A percentile compares a stretch with the other conserved stretches of the same genome.
phyloP scores from a whole-genome alignment of 345 rosid genomes.

The Noccaea bulbosa region DNA sequence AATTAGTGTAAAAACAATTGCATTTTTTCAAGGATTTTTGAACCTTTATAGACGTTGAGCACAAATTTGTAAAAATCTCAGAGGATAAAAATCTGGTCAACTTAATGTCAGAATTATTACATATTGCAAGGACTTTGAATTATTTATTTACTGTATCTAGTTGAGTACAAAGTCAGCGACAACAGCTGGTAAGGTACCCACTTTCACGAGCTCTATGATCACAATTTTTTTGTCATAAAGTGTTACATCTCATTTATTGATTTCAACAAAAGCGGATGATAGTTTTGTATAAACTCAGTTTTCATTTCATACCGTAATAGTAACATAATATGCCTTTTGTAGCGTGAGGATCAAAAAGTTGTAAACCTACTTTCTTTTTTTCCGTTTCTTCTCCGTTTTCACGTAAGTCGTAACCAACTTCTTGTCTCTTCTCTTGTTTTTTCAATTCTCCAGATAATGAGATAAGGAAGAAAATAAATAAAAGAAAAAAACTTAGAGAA shows the following conservation, averaged over 20 bases:
- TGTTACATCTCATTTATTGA: slow-evolving; percentile 35
- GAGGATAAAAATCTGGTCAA: neutral
- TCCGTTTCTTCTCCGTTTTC: slow-evolving; percentile 4
- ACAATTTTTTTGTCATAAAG: slow-evolving; percentile 12
- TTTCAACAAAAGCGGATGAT: slow-evolving; percentile 45
- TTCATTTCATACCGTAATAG: slow-evolving; percentile 36
- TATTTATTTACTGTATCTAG: slow-evolving; percentile 19
- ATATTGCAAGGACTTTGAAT: neutral
- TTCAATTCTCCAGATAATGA: neutral
- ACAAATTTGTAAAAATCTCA: neutral
- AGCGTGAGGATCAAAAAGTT: slow-evolving; percentile 26
- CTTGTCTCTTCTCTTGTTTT: slow-evolving; percentile 19
- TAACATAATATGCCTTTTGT: slow-evolving; percentile 8
- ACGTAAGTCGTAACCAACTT: slow-evolving; percentile 23
- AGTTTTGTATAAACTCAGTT: slow-evolving; percentile 11
- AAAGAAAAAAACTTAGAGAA: neutral
- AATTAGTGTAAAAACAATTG: neutral
- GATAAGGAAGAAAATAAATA: neutral
- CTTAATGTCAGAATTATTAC: neutral
- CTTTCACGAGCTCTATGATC: slow-evolving; percentile 35
- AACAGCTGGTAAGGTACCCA: slow-evolving; percentile 35
- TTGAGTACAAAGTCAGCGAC: slow-evolving; percentile 32
- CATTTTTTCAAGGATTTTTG: neutral
- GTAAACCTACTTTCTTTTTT: slow-evolving; percentile 30
- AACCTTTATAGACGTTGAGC: slow-evolving; percentile 11